Percentiles rank a stretch among this genome's conserved stretches.
Evolutionary conservation across 2,329 filamentous ascomycete species (phyloP).

Genomic region (Aspergillus persii): DNA sequence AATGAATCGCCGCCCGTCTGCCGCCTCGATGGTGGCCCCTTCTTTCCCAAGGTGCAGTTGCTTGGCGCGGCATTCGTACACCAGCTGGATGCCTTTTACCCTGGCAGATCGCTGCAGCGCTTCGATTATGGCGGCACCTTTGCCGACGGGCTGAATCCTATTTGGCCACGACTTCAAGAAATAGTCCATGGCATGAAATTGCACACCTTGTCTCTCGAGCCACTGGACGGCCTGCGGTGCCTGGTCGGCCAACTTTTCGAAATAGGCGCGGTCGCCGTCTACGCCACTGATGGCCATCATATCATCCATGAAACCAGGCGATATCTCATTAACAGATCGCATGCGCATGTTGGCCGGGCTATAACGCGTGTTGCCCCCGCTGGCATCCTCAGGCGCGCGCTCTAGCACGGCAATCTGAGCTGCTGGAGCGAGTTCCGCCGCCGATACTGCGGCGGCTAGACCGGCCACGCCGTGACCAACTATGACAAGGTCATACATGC

Average conservation of each 20-base stretch:
- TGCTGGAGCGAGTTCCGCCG: not conserved
- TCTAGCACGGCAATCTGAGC: not conserved
- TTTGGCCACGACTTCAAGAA: not conserved
- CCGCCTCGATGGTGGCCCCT: not conserved
- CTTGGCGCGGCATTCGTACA: not conserved
- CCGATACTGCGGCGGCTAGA: not conserved
- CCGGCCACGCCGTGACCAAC: not conserved
- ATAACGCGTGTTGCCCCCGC: not conserved
- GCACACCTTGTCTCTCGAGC: not conserved
- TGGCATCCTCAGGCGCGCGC: not conserved
- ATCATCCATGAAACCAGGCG: not conserved
- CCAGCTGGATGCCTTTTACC: not conserved
- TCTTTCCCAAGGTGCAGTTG: not conserved
- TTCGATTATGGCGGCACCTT: not conserved
- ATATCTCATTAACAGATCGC: not conserved
- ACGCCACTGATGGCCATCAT: not conserved
- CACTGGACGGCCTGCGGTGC: not conserved
- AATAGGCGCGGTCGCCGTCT: not conserved
- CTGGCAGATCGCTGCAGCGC: not conserved
- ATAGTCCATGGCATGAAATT: not conserved
- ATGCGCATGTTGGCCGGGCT: not conserved
- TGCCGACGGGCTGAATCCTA: not conserved
- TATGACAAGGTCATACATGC: not conserved
- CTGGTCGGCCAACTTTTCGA: not conserved
- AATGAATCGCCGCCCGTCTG: not conserved